These are phyloP conservation scores for Filobasidium wieringae DNA, from an alignment of 768 basidiomycete genomes.

Conservation along the genomic window DNA sequence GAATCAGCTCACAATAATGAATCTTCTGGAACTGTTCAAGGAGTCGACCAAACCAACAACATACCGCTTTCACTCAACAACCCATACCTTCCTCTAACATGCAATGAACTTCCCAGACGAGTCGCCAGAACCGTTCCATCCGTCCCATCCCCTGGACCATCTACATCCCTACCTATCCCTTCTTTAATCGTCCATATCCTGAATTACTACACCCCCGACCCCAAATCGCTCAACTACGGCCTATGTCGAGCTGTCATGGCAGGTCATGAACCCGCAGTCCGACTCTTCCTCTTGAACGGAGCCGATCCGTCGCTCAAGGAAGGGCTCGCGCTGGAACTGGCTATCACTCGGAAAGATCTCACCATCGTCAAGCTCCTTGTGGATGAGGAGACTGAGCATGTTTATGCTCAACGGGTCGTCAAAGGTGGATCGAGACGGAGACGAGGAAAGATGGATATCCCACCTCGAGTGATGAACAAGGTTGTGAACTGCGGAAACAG, in stretches of 20 bases:
- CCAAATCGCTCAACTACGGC: slow-evolving; percentile 44
- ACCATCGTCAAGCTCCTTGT: slow-evolving; percentile 62
- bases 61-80: not conserved
- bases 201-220: not conserved
- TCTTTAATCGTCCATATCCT: not conserved
- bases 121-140: not conserved
- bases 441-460: not conserved
- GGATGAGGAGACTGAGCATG: slow-evolving; percentile 37
- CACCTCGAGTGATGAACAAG: slow-evolving; percentile 15
- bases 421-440: not conserved
- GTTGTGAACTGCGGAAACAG: slow-evolving; percentile 14
- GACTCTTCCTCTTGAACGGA: slow-evolving; percentile 56
- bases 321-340: slow-evolving; percentile 57
- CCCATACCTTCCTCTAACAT: not conserved
- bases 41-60: too few species aligned
- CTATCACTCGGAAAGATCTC: slow-evolving; percentile 61
- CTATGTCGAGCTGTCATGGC: slow-evolving; percentile 66
- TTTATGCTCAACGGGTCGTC: not conserved
- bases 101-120: not conserved
- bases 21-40: too few species aligned
- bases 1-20: too few species aligned
- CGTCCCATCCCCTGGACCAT: not conserved
- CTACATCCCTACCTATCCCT: not conserved
- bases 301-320: slow-evolving; percentile 57
- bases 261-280: slow-evolving; percentile 52